These are phyloP conservation scores for Gracilaria caudata DNA, from an alignment of 23 red algal species.

Conservation along the genomic window DNA sequence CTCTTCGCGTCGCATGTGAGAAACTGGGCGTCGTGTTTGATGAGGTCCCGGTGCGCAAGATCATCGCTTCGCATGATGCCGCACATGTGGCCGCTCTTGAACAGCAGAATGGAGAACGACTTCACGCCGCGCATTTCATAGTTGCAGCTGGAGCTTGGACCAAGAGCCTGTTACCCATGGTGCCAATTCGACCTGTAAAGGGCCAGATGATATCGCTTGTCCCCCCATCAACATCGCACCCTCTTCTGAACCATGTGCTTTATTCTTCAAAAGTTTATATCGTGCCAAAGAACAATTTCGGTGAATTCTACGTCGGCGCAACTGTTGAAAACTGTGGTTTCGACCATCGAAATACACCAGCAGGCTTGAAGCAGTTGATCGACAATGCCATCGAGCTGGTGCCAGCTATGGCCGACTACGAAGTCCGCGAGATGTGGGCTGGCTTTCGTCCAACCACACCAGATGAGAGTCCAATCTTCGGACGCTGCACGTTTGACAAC, in stretches of 20 bases:
- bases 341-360: constrained; percentile 60
- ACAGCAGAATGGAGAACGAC: constrained; percentile 27
- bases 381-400: constrained; percentile 52
- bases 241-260: constrained; percentile 63
- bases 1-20: constrained; percentile 79
- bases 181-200: constrained; percentile 92
- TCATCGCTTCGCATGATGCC: constrained; percentile 8
- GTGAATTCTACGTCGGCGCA: constrained; percentile 78
- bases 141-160: constrained; percentile 86
- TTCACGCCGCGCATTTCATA: constrained; percentile 68
- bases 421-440: constrained; percentile 71
- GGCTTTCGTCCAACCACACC: constrained; percentile 90
- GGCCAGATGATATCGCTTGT: constrained; percentile 91
- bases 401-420: constrained; percentile 72
- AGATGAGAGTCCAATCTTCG: constrained; percentile 89
- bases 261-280: constrained; percentile 77
- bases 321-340: constrained; percentile 86
- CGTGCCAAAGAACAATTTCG: constrained; percentile 69
- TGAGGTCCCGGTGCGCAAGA: constrained; percentile 3
- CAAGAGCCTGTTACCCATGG: constrained; percentile 55
- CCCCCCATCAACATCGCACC: constrained; percentile 16
- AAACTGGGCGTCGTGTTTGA: constrained; percentile 75
- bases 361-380: constrained; percentile 71
- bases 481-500: constrained; percentile 69
- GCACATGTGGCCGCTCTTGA: constrained; percentile 40